phyloP scores from a whole-genome alignment of 306 rosid species.

The Lotus japonicus region DNA sequence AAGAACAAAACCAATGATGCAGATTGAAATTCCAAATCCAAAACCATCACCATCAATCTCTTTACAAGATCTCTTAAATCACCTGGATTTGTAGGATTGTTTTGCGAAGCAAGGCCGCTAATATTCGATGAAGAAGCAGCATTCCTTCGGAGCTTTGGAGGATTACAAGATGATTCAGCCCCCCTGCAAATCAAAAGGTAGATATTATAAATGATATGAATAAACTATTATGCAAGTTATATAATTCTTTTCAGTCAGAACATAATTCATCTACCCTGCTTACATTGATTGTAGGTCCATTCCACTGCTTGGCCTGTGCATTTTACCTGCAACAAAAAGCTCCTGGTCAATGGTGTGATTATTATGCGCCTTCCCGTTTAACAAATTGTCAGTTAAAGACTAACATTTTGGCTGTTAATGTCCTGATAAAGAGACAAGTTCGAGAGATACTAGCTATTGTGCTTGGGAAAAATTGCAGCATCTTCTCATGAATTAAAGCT shows the following conservation, averaged over 20 bases:
- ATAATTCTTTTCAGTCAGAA: not conserved
- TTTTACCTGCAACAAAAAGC: conserved; percentile 36
- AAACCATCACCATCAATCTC: not conserved
- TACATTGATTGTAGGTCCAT: conserved; percentile 64
- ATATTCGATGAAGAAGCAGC: conserved; percentile 85
- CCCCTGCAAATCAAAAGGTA: conserved; percentile 39
- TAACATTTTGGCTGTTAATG: not conserved
- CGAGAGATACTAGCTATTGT: too few relatives aligned
- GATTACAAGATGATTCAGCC: conserved; percentile 38
- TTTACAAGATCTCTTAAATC: not conserved
- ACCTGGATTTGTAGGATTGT: conserved; percentile 55
- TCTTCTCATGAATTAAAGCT: not conserved
- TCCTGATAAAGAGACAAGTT: too few relatives aligned
- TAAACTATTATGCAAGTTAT: not conserved
- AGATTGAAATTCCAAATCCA: not conserved
- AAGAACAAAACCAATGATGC: not conserved
- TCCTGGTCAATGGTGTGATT: conserved; percentile 23
- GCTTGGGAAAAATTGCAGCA: too few relatives aligned
- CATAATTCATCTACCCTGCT: not conserved
- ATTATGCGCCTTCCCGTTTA: not conserved
- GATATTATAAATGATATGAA: not conserved
- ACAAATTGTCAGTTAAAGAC: not conserved
- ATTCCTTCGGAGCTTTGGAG: conserved; percentile 70
- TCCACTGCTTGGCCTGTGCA: conserved; percentile 69
- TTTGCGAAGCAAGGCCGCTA: conserved; percentile 44